phyloP scores from a whole-genome alignment of 1,284 basidiomycete species.

The Hemileia vastatrix region DNA sequence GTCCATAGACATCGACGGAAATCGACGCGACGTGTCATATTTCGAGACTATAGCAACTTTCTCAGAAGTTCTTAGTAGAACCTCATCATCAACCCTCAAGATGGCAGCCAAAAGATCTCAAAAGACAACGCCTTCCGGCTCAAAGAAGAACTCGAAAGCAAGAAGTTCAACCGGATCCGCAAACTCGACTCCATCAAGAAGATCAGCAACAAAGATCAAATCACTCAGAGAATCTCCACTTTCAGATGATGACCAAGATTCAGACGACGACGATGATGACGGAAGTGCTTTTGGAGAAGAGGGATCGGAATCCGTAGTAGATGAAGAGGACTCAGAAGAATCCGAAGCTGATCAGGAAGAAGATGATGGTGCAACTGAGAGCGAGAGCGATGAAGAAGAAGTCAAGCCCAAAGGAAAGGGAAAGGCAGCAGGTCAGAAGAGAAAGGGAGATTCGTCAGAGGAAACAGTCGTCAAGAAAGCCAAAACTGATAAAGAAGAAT shows the following conservation, averaged over 20 bases:
- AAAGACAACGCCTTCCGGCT: too few species aligned
- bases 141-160: too few species aligned
- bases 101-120: not conserved
- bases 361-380: conserved; percentile 27
- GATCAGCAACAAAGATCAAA: not conserved
- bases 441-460: conserved; percentile 15
- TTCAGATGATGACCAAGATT: not conserved
- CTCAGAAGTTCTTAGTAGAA: not conserved
- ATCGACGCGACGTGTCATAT: too few species aligned
- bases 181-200: not conserved
- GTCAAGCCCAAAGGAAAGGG: too few species aligned
- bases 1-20: too few species aligned
- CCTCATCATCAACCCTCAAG: not conserved
- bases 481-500: conserved; percentile 45
- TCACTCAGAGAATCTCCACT: not conserved
- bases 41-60: too few species aligned
- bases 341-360: conserved; percentile 23
- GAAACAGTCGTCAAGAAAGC: conserved; percentile 40
- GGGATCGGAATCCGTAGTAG: conserved; percentile 6
- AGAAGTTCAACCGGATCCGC: too few species aligned
- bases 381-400: not conserved
- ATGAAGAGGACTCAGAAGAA: conserved; percentile 25
- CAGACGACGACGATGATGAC: conserved; percentile 17
- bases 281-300: not conserved
- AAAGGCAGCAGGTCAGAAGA: not conserved